Base-by-base conservation (phyloP, 2,329 filamentous ascomycete genomes). In the Fusarium sp. region DNA sequence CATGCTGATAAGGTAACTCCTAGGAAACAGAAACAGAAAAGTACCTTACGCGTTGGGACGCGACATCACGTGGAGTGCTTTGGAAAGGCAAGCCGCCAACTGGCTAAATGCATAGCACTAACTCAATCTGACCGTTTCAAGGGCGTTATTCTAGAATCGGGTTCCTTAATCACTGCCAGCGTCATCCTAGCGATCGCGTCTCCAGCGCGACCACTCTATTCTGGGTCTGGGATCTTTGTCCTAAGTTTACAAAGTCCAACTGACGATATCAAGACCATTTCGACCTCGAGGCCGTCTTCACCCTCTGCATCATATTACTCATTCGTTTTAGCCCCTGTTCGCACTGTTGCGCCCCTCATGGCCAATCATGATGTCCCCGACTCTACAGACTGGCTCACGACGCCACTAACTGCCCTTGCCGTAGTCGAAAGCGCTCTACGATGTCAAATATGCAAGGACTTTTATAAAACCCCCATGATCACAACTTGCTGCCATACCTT, bases 371-470 rank as follows among this genome's bases (percentile, higher is more conserved):
- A 84, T 72, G 83, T 95, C 45, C 83, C 92, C 55, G 93, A 96
- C 82, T 91, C 93, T n/a, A 95, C 93, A 59, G 94, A 97, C 84
- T 97, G 94, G 94, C 86, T 94, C 10, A 78, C 84, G 16, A 97
- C 94, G 18, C 87, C 90, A 4, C 85, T 97, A 4, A 83, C 89
- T 21, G 84, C 84, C 19, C 88, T 97, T 60, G 86, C 90, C 52
- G 84, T 88, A 19, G 89, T 99, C 70, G 96, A 99, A 78, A 91
- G 92, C 67, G 91, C 94, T 7, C 86, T 99, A 25, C 93, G 96
- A 76, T 99, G 96, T 83, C 94, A 98, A 82, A 93, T 99, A 67
- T 99, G 96, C 89, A 98, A 98, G 80, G 97, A 99, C 81, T 97
- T 98, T 83, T 98, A 93, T 84, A 90, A 90, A 69, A 97, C 94